These are phyloP conservation scores for Aspergillus tubingensis DNA, from an alignment of 2,329 filamentous ascomycete genomes.

Conservation along the genomic window DNA sequence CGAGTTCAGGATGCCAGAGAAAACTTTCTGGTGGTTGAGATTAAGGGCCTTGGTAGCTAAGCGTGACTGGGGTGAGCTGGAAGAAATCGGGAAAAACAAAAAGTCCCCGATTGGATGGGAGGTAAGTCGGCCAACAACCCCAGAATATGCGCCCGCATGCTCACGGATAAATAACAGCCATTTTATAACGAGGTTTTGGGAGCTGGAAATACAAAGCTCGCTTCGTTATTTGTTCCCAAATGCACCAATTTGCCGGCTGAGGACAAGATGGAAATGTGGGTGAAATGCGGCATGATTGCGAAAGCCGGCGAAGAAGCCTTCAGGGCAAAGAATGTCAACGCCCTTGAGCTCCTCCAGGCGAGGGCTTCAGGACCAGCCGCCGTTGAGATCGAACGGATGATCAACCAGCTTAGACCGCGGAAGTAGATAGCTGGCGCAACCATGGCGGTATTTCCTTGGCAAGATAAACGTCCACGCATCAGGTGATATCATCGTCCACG, in stretches of 20 bases:
- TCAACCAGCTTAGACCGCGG: constrained; percentile 55
- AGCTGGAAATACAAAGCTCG: constrained; percentile 86
- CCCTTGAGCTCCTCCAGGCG: constrained; percentile 71
- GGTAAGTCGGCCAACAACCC: constrained; percentile 54
- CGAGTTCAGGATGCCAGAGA: constrained; percentile 92
- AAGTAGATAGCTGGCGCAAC: constrained; percentile 34
- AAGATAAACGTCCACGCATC: constrained; percentile 23
- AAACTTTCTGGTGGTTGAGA: constrained; percentile 83
- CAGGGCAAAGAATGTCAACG: constrained; percentile 73
- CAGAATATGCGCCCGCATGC: constrained; percentile 26
- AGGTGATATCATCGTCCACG: constrained; percentile 49
- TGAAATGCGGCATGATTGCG: constrained; percentile 87
- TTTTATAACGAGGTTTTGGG: constrained; percentile 89
- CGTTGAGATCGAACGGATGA: constrained; percentile 80
- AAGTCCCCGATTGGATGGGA: constrained; percentile 97
- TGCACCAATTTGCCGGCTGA: constrained; percentile 70
- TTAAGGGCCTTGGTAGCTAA: constrained; percentile 86
- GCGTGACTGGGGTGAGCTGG: constrained; percentile 88
- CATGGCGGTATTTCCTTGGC: constrained; percentile 15
- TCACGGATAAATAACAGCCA: constrained; percentile 57
- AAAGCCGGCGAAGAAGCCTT: constrained; percentile 92
- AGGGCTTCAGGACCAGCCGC: constrained; percentile 70
- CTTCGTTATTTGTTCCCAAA: constrained; percentile 82
- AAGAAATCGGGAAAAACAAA: constrained; percentile 72
- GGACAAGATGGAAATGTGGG: constrained; percentile 86